Conservation (phyloP, 345 rosid species). For the Garcia nutans region DNA sequence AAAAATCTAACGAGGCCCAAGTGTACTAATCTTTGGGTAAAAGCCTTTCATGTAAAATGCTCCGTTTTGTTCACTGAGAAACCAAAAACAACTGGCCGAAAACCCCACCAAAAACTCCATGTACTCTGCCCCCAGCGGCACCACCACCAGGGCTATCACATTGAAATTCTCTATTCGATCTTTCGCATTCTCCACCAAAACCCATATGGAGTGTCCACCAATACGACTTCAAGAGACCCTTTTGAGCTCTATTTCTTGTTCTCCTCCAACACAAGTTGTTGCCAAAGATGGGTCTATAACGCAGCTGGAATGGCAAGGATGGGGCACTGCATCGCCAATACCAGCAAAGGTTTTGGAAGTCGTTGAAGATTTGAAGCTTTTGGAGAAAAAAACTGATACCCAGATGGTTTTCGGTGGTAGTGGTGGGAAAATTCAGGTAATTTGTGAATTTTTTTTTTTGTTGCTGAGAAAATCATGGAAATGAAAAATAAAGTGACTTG, state of each 20-base stretch:
- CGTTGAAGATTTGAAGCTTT: conserved; percentile 64
- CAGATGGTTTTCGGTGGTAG: conserved; percentile 72
- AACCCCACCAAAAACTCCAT: conserved; percentile 9
- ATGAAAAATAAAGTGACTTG: not conserved
- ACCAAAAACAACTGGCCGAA: not conserved
- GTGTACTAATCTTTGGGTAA: too few relatives aligned
- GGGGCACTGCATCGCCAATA: conserved; percentile 69
- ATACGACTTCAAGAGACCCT: conserved; percentile 18
- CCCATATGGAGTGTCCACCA: conserved; percentile 32
- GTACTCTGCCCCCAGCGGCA: conserved; percentile 17
- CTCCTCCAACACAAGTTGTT: conserved; percentile 30
- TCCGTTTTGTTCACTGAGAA: not conserved
- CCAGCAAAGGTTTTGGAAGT: conserved; percentile 66
- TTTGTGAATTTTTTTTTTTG: not conserved
- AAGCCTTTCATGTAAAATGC: not conserved
- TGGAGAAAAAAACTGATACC: conserved; percentile 56
- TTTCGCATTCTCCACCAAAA: conserved; percentile 29
- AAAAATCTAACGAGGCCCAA: too few relatives aligned
- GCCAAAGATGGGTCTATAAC: conserved; percentile 36
- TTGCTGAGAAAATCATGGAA: not conserved
- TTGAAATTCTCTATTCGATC: conserved; percentile 34
- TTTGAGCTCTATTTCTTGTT: conserved; percentile 40
- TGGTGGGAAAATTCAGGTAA: conserved; percentile 83
- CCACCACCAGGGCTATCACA: conserved; percentile 20
- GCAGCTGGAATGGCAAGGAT: conserved; percentile 71